phyloP scores from a whole-genome alignment of 139 green algal genomes.

The Desmodesmus armatus region DNA sequence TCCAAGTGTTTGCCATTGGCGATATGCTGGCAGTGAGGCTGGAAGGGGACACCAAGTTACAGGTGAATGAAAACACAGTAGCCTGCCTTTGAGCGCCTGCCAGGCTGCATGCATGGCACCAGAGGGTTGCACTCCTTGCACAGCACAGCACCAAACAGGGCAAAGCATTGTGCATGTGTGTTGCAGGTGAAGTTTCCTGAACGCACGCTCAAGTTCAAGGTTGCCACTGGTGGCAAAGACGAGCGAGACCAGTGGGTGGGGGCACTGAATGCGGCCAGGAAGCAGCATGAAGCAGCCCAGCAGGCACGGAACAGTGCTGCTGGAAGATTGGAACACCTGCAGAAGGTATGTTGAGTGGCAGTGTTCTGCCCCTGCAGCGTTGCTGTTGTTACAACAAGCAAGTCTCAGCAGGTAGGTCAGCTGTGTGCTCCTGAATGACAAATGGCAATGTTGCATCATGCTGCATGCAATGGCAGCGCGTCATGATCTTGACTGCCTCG shows the following conservation, averaged over 20 bases:
- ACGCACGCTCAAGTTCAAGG: conserved; percentile 29
- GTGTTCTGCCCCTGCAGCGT: neutral
- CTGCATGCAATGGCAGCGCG: neutral
- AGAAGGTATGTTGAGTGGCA: conserved; percentile 5
- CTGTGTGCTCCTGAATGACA: neutral
- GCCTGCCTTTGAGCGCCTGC: neutral
- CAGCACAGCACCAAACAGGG: neutral
- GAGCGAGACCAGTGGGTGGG: conserved; percentile 24
- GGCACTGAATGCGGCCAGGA: conserved; percentile 17
- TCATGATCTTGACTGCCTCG: neutral
- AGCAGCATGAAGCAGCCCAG: neutral
- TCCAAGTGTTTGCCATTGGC: conserved; percentile 17
- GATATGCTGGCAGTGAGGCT: conserved; percentile 14
- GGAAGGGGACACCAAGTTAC: conserved; percentile 22
- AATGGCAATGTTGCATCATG: neutral
- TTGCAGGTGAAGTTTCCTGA: conserved; percentile 38
- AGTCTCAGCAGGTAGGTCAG: neutral
- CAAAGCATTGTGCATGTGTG: neutral
- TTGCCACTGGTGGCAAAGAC: neutral
- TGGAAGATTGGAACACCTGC: conserved; percentile 19
- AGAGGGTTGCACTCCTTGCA: neutral
- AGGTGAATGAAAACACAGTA: neutral
- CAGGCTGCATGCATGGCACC: conserved; percentile 1
- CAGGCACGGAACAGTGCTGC: neutral
- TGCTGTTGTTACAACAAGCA: neutral